Base-by-base conservation (phyloP, 1,284 basidiomycete genomes). In the Ceraceosorus guamensis region DNA sequence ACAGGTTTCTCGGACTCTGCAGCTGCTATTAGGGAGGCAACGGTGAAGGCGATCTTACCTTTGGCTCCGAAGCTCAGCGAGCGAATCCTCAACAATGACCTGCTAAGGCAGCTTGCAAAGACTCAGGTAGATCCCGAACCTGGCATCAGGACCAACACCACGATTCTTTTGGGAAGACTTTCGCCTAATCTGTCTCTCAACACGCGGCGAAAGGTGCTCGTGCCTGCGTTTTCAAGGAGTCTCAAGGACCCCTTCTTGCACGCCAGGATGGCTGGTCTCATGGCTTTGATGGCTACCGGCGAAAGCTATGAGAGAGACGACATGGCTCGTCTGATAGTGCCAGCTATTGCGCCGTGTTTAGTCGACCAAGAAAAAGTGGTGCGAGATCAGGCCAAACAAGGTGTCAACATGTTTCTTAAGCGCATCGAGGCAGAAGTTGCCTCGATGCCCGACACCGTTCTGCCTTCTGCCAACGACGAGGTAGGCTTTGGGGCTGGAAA, bases 131-230 rank as follows among this genome's bases (percentile, higher is more conserved):
- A 98, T 73, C 80, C 85, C 0, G 93, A 97, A 77, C 83, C 92
- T 0, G 92, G 91, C 1, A 96, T 98, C 69, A 84, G 95, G 45
- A 98, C 93, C 11, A 98, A 98, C 74, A 96, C 93, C 0, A 97
- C 91, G 71, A 95, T 98, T 65, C 83, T 98, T 4, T 85, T 99
- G 46, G 93, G 93, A 7, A 83, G 92, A 8, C 82, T 99, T 3
- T 90, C 88, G 0, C 90, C 90, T 0, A 83, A 84, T 2, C 80
- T 98, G 1, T 87, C 87, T 1, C 83, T 87, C 57, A 86, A 89
- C 65, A 97, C 93, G 5, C 91, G 92, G 74, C 85, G 86, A 63
- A 97, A 96, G 73, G 91, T 99, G 8, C 83, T 99, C 1, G 88
- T 97, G 0, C 91, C 93, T 1, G 95, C 95, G 1, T 98, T 98